Conservation (phyloP, 2,329 filamentous ascomycete genomes). For the Cadophora gregata region DNA sequence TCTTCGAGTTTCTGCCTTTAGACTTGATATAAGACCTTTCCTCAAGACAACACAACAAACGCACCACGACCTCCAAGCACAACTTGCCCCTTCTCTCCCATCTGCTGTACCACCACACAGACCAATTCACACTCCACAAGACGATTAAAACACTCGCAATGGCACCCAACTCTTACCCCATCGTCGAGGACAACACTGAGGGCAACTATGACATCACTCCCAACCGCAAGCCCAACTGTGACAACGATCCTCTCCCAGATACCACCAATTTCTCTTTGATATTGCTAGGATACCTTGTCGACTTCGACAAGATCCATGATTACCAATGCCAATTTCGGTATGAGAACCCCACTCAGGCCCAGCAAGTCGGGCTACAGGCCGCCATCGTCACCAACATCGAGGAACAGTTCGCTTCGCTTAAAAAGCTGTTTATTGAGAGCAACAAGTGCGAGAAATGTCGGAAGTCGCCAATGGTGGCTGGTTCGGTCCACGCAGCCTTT, state of each 20-base stretch:
- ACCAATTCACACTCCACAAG: too few relatives aligned
- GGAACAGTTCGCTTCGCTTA: background rate
- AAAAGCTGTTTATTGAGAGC: background rate
- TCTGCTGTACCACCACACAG: background rate
- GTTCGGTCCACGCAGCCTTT: background rate
- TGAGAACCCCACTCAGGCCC: background rate
- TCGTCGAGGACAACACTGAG: too few relatives aligned
- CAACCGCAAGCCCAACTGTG: too few relatives aligned
- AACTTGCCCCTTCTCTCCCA: background rate
- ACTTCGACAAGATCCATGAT: background rate
- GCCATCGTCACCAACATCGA: background rate
- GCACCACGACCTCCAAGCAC: background rate
- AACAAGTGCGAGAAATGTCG: background rate
- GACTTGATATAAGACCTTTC: background rate
- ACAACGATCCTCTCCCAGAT: background rate
- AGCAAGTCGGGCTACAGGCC: background rate
- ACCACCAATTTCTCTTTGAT: background rate
- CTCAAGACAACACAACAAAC: background rate
- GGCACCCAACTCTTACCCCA: too few relatives aligned
- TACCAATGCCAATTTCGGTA: background rate
- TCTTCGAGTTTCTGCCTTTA: background rate
- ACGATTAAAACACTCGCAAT: too few relatives aligned
- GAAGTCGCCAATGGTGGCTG: background rate
- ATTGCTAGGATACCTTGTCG: background rate
- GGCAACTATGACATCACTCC: too few relatives aligned